These are phyloP conservation scores for Spencermartinsiella europaea DNA, from an alignment of 805 yeast genomes.

Conservation along the genomic window DNA sequence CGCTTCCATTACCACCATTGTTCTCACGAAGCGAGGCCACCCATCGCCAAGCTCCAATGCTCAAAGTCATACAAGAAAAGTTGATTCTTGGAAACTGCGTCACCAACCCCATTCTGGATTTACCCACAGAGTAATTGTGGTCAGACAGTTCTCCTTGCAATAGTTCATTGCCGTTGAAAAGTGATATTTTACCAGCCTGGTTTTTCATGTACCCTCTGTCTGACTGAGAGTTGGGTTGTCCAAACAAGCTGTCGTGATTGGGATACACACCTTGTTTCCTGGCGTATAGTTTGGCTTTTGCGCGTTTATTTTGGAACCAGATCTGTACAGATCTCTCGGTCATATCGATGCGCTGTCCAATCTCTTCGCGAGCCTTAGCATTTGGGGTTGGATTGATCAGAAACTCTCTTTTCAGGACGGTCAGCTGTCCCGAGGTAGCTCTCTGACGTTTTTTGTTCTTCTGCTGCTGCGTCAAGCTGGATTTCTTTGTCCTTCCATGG, in stretches of 20 bases:
- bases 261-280: constrained; percentile 4
- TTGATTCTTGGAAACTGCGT: constrained; percentile 1
- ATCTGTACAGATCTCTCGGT: constrained; percentile 97
- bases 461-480: constrained; percentile 24
- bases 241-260: constrained; percentile 1
- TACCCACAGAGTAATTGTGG: not conserved
- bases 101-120: not conserved
- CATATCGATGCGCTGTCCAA: constrained; percentile 82
- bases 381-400: constrained; percentile 19
- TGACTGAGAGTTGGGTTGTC: not conserved
- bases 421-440: constrained; percentile 22
- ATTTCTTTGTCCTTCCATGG: constrained; percentile 14
- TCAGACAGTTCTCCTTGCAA: not conserved
- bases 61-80: constrained; percentile 8
- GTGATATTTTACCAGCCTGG: not conserved
- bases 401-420: constrained; percentile 16
- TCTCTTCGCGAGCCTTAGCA: constrained; percentile 41
- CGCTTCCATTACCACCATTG: too few relatives aligned
- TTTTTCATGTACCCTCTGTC: not conserved
- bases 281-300: constrained; percentile 13
- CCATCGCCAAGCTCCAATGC: constrained; percentile 13
- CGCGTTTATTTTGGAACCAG: constrained; percentile 87
- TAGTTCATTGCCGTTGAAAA: not conserved
- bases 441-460: constrained; percentile 23
- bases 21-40: too few relatives aligned